Base-by-base conservation (phyloP, 352 stramenopile species). In the Thalassiosira livingstoniorum region DNA sequence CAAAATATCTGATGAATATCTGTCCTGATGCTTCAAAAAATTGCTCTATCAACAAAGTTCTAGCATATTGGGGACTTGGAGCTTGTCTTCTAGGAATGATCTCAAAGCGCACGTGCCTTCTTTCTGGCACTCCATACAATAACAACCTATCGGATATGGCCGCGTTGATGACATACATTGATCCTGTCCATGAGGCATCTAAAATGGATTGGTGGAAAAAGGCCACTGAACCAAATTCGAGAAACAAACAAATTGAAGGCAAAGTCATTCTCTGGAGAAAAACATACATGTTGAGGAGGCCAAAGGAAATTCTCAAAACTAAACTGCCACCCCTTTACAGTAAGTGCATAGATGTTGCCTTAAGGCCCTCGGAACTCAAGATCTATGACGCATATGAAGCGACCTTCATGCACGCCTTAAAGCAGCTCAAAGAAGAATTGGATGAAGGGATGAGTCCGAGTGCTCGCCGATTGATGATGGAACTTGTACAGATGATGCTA, bases 131-230 rank as follows among this genome's bases (percentile, higher is more conserved):
- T 0, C 82, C 82, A 4, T 88, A 74, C 54, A 88, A 86, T 66
- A 88, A 88, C 31, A 34, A 45, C 29, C 25, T 45, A 23, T 42
- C n/a, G 0, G 82, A 88, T 60, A 76, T 88, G 65, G 53, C 32
- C 31, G 64, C 77, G 29, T 29, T 88, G 10, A 85, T 86, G 82
- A 86, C 77, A 21, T 79, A 80, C 35, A 86, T 88, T 31, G 72
- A 88, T 65, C 77, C 82, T 31, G 39, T 5, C 10, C 39, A 80
- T 23, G 34, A 61, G 42, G 58, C 79, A 31, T 39, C 74, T 51
- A 27, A 21, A 42, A 31, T 80, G 1, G 57, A 72, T 39, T 87
- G 74, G 74, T 87, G 79, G 79, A 47, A 80, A 25, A 61, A 71
- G 2, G 70, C 68, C 23, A 75, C 58, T 25, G n/a, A n/a, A n/a